These are phyloP conservation scores for Xylaria sp. DNA, from an alignment of 2,329 filamentous ascomycete genomes.

Conservation along the genomic window DNA sequence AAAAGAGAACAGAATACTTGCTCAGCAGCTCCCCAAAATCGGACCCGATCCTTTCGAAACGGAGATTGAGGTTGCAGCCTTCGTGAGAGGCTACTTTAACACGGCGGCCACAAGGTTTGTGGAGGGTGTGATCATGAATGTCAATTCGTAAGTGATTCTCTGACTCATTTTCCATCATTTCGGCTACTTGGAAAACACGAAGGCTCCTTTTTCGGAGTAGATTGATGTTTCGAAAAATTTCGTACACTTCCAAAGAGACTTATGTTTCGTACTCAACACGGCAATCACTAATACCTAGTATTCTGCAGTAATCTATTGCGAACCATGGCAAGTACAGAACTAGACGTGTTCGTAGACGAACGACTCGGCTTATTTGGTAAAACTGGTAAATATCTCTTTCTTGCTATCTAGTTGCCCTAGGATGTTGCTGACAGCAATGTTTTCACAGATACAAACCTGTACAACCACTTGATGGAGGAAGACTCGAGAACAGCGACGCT, in stretches of 20 bases:
- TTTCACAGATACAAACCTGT: conserved; percentile 50
- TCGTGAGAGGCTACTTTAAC: conserved; percentile 75
- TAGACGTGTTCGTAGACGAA: conserved; percentile 46
- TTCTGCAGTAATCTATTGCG: conserved; percentile 42
- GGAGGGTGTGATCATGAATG: conserved; percentile 58
- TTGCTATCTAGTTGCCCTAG: background rate
- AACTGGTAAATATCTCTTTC: conserved; percentile 44
- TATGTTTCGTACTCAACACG: background rate
- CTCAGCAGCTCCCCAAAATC: conserved; percentile 59
- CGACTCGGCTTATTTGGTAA: conserved; percentile 43
- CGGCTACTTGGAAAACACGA: background rate
- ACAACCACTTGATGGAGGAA: conserved; percentile 61
- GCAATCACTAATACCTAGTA: background rate
- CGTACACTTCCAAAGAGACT: too few species aligned
- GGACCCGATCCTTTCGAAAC: conserved; percentile 66
- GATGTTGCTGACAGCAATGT: conserved; percentile 5
- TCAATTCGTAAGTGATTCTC: conserved; percentile 43
- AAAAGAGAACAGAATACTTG: conserved; percentile 57
- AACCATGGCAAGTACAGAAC: conserved; percentile 40
- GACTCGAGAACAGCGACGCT: conserved; percentile 56
- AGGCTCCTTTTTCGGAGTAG: background rate
- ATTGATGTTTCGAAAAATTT: background rate
- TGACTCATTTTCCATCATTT: too few species aligned
- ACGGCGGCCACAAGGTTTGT: conserved; percentile 73
- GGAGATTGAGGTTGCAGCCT: conserved; percentile 72